Conservation (phyloP, 2,329 filamentous ascomycete species). For the Thyridium curvatum region DNA sequence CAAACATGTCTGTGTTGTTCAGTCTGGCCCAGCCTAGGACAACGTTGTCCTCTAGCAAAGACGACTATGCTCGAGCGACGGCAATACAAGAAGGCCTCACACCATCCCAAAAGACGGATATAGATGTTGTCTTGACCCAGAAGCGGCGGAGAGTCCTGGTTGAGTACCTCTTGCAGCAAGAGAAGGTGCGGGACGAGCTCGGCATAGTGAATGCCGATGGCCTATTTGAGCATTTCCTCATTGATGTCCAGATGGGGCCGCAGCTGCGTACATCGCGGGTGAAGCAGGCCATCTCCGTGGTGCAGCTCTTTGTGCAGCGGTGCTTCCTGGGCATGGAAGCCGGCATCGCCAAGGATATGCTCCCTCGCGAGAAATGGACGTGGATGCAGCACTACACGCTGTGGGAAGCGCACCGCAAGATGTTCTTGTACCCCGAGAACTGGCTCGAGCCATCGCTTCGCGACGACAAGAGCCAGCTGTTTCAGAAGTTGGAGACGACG, state of each 20-base stretch:
- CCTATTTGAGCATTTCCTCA: constrained; percentile 21
- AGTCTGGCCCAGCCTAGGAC: too few relatives aligned
- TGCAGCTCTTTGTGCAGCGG: constrained; percentile 23
- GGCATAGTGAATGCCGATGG: constrained; percentile 13
- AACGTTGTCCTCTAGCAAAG: too few relatives aligned
- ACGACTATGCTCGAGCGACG: too few relatives aligned
- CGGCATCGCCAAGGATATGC: neutral
- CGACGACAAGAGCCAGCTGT: constrained; percentile 21
- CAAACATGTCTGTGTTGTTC: too few relatives aligned
- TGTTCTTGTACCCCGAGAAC: constrained; percentile 26
- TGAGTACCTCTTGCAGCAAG: too few relatives aligned
- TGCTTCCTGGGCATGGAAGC: constrained; percentile 21
- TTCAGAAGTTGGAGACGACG: constrained; percentile 12
- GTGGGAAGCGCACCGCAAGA: constrained; percentile 21
- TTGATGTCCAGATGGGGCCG: constrained; percentile 22
- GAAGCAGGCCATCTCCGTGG: constrained; percentile 20
- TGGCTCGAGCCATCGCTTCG: constrained; percentile 20
- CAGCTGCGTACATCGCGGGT: constrained; percentile 19
- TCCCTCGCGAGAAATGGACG: constrained; percentile 12
- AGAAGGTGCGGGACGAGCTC: too few relatives aligned
- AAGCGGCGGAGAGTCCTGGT: too few relatives aligned
- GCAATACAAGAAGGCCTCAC: too few relatives aligned
- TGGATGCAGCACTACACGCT: constrained; percentile 17
- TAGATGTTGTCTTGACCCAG: too few relatives aligned
- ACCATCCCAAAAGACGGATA: too few relatives aligned